Evolutionary conservation across 2,329 filamentous ascomycete genomes (phyloP), one percentile per base, ranked within the genome.

Genomic region (Fusarium xyrophilum): DNA sequence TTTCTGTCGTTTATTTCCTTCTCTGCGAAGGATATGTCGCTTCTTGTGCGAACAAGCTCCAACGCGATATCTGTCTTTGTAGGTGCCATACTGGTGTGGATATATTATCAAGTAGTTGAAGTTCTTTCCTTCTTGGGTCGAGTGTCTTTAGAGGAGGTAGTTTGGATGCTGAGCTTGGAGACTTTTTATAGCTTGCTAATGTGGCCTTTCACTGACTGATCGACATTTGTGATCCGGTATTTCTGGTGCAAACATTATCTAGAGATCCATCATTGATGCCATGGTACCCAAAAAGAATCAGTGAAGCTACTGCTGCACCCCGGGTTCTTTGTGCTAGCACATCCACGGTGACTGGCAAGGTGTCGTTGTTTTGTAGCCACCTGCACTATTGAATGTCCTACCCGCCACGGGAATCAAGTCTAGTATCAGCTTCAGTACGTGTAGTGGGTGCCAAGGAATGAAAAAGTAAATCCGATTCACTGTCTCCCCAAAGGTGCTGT

Each of bases 151-250:
- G 0, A 5, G 23, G 17, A n/a, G 12, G 3, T 43, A 7, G 17
- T 27, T 27, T 2, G 0, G 0, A 14, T 5, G 0, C 4, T 12
- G 2, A 14, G 7, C 12, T n/a, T 1, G 12, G 5, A 1, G 3
- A 12, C 23, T 10, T 43, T 43, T 43, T 43, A 43, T 43, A 43
- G 5, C 3, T 14, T 5, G 12, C 12, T n/a, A 3, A 0, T 1
- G 6, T n/a, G 17, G 17, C 4, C 19, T n/a, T 43, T 43, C 23
- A 43, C 23, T 27, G 8, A 25, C 12, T 19, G 17, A 10, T 7
- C 10, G 3, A 7, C 14, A n/a, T 5, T 4, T 3, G 5, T 7
- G 5, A 43, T 43, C 5, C 19, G 40, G 10, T 27, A 10, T 27
- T 7, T 2, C 15, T 27, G 2, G 11, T 19, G 7, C 3, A 27